Base-by-base conservation (phyloP, 352 stramenopile species). In the Globisporangium alternatum region DNA sequence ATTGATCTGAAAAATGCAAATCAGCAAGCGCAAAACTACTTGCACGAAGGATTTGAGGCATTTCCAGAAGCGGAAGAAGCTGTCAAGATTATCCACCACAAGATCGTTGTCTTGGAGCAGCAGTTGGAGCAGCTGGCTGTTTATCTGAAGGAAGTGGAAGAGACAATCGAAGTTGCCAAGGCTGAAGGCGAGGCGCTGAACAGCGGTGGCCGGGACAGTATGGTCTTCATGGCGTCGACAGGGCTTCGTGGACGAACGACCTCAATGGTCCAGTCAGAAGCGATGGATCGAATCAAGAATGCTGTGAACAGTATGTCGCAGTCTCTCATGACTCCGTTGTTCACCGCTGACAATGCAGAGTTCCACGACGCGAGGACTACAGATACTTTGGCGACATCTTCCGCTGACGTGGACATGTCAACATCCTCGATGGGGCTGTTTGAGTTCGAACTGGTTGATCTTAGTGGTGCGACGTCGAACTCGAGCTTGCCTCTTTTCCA, bases 401-500 rank as follows among this genome's bases (percentile, higher is more conserved):
- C 45, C 13, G 70, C 82, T 58, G 70, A 72, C 56, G 63, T 60
- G 5, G 83, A 89, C 59, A 81, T 89, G 73, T 83, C 83, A 8
- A 80, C 69, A 10, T 87, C 78, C 7, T 82, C 77, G 7, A 63
- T 81, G 49, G 77, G 83, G 0, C 62, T 93, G 41, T 93, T 96
- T 54, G 81, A 94, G 58, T 95, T 96, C 67, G 88, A 96, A 55
- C 56, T 96, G 9, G 79, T 93, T 52, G 86, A 94, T 71, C 68
- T 96, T 33, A 93, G 81, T 49, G 84, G 86, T 19, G 76, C 72
- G 13, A 91, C 86, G 28, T 76, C 81, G 25, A 75, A 79, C 60
- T 81, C 77, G 3, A 52, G 65, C 17, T 73, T 75, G 0, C 80
- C 87, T 13, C 70, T 96, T 28, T 96, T 96, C 59, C 80, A 93